Conservation (phyloP, 768 basidiomycete species). For the Filobasidium wieringae region DNA sequence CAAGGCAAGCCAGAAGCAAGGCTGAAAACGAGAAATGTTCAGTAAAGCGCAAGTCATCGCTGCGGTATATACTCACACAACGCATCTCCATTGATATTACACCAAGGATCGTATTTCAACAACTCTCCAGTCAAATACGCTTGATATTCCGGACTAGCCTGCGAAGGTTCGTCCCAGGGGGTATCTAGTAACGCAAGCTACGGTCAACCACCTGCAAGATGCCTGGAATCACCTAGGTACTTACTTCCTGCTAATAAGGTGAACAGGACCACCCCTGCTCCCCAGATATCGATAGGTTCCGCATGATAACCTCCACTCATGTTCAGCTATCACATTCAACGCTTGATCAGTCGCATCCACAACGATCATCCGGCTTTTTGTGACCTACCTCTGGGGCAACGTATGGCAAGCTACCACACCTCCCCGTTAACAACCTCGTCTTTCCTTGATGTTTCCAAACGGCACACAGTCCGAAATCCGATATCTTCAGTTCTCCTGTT, state of each 20-base stretch:
- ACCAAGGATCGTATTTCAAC: slow-evolving; percentile 69
- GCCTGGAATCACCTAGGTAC: slow-evolving; percentile 5
- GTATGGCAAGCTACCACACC: slow-evolving; percentile 87
- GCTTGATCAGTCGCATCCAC: not conserved
- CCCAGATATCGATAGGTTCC: slow-evolving; percentile 93
- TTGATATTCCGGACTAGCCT: slow-evolving; percentile 62
- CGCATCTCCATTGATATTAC: slow-evolving; percentile 48
- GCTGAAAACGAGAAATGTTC: slow-evolving; percentile 44
- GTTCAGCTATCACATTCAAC: slow-evolving; percentile 47
- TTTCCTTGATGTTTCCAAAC: slow-evolving; percentile 82
- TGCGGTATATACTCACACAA: slow-evolving; percentile 48
- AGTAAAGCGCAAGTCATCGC: not conserved
- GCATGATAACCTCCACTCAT: slow-evolving; percentile 61
- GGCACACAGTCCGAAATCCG: slow-evolving; percentile 86
- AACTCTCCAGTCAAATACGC: slow-evolving; percentile 63
- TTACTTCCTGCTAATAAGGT: slow-evolving; percentile 79
- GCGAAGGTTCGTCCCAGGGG: slow-evolving; percentile 91
- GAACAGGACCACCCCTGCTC: slow-evolving; percentile 84
- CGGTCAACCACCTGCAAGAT: not conserved
- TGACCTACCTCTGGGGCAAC: slow-evolving; percentile 75
- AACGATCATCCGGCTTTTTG: not conserved
- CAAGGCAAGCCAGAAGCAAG: slow-evolving; percentile 59
- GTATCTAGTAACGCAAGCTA: slow-evolving; percentile 55
- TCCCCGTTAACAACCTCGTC: slow-evolving; percentile 60
- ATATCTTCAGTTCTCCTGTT: slow-evolving; percentile 62